Percentiles rank a stretch among this genome's conserved stretches.
phyloP scores from a whole-genome alignment of 2,329 filamentous ascomycete genomes.

The Pyrenophora teres region DNA sequence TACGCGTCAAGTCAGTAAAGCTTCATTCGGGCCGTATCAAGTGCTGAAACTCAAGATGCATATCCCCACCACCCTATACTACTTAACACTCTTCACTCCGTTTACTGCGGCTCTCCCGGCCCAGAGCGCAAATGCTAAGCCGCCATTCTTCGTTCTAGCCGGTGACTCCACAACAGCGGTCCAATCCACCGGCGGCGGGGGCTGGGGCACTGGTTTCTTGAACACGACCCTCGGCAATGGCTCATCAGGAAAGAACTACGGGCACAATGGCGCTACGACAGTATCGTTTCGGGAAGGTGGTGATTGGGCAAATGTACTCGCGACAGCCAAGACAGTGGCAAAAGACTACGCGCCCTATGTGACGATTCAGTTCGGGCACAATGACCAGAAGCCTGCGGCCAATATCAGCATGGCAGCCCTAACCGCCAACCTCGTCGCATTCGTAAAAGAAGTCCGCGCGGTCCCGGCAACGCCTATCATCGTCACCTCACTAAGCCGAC shows the following conservation, averaged over 20 bases:
- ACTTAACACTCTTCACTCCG: conserved; percentile 1
- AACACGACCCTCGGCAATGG: conserved; percentile 51
- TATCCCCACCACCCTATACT: conserved; percentile 1
- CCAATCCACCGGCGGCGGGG: conserved; percentile 37
- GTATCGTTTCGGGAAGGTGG: conserved; percentile 58
- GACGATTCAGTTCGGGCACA: conserved; percentile 65
- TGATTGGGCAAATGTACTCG: conserved; percentile 58
- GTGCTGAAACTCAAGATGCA: conserved; percentile 2
- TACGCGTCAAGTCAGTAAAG: background rate
- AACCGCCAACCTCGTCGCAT: conserved; percentile 55
- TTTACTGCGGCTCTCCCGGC: conserved; percentile 3
- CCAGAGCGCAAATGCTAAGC: conserved; percentile 5
- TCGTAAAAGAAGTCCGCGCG: conserved; percentile 39
- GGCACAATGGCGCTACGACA: conserved; percentile 59
- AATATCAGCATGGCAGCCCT: conserved; percentile 54
- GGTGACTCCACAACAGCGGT: conserved; percentile 47
- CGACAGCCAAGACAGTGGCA: conserved; percentile 42
- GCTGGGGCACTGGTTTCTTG: conserved; percentile 64
- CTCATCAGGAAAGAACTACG: conserved; percentile 60
- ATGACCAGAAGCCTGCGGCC: conserved; percentile 58
- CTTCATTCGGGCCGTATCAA: too few relatives aligned
- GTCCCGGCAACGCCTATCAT: conserved; percentile 50
- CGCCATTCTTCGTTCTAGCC: conserved; percentile 39
- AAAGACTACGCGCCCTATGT: conserved; percentile 54
- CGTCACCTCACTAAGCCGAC: conserved; percentile 60